phyloP scores from a whole-genome alignment of 352 stramenopile genomes.

The Globisporangium polare region DNA sequence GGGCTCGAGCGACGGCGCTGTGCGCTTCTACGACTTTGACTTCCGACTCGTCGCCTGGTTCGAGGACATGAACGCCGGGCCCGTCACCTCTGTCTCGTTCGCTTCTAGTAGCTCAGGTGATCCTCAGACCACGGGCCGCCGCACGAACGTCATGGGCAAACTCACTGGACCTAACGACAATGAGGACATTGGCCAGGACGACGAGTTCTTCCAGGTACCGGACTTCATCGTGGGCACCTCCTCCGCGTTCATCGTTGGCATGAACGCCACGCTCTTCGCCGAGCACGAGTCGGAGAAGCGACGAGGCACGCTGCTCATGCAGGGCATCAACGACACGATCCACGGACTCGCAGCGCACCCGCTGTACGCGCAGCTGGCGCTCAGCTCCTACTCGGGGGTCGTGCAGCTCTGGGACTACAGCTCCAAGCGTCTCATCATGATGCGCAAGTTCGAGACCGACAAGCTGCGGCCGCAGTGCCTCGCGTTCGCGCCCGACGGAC shows the following conservation, averaged over 20 bases:
- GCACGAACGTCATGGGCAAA: conserved; percentile 5
- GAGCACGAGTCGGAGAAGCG: conserved; percentile 82
- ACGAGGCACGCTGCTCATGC: conserved; percentile 87
- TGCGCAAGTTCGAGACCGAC: conserved; percentile 67
- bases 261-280: conserved; percentile 77
- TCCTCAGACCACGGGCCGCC: background rate
- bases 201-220: conserved; percentile 66
- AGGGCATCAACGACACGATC: conserved; percentile 89
- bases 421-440: conserved; percentile 78
- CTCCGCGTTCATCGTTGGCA: conserved; percentile 84
- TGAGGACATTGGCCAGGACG: conserved; percentile 18
- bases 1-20: conserved; percentile 83
- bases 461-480: conserved; percentile 74
- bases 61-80: conserved; percentile 90
- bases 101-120: conserved; percentile 15
- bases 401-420: conserved; percentile 91
- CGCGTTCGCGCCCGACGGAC: conserved; percentile 73
- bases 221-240: conserved; percentile 91
- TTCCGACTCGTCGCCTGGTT: conserved; percentile 93
- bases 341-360: conserved; percentile 77
- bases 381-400: conserved; percentile 79
- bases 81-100: conserved; percentile 90
- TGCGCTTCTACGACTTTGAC: conserved; percentile 93
- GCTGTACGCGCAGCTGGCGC: conserved; percentile 58
- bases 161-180: conserved; percentile 11